Evolutionary conservation across 371 early-diverging fungal species (phyloP).

Genomic region (Mucor sp.): DNA sequence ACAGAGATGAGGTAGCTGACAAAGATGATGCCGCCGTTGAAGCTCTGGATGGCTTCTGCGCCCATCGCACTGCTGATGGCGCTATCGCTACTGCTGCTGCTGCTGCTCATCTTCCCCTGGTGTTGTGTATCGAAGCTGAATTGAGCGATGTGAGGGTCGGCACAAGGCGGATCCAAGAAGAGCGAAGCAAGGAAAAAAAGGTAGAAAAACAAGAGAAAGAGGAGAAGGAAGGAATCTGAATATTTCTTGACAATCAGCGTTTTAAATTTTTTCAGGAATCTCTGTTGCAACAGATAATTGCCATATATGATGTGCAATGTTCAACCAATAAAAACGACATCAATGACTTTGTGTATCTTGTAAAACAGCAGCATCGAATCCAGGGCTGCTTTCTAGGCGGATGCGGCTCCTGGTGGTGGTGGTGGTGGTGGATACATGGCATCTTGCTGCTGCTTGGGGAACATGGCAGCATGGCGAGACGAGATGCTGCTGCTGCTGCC

Average conservation of each 20-base stretch:
- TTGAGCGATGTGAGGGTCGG: background rate
- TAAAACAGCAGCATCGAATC: background rate
- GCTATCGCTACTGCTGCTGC: background rate
- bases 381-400: background rate
- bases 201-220: background rate
- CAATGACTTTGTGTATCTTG: background rate
- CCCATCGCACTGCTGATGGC: background rate
- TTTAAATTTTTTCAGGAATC: background rate
- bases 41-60: conserved; percentile 13
- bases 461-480: too few species aligned
- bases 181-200: background rate
- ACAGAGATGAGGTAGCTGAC: conserved; percentile 32
- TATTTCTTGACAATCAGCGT: background rate
- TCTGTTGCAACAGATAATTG: background rate
- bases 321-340: background rate
- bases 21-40: conserved; percentile 25
- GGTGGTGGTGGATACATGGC: too few species aligned
- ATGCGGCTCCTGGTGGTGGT: too few species aligned
- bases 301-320: background rate
- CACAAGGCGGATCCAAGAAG: background rate
- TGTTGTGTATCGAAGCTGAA: background rate
- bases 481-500: too few species aligned
- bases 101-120: conserved; percentile 1
- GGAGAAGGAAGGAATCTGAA: background rate
- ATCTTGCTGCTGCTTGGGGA: too few species aligned